A percentile compares a stretch with the other conserved stretches of the same genome.
Evolutionary conservation across 2,329 filamentous ascomycete species (phyloP).

Genomic region (Aspergillus fischeri): DNA sequence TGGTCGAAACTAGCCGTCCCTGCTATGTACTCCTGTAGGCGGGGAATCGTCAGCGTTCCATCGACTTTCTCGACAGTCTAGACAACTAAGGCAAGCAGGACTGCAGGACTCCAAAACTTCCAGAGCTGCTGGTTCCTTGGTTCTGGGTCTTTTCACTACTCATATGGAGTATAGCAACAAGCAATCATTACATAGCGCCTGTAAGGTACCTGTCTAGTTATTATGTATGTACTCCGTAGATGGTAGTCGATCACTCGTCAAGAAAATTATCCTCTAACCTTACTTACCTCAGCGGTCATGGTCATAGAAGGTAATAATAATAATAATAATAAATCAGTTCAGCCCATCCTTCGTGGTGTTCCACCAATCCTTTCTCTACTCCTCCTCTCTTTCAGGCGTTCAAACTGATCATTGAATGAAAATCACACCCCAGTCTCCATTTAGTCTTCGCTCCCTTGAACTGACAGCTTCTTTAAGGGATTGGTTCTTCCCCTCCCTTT

Average conservation of each 20-base stretch:
- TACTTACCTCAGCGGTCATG: too few relatives aligned
- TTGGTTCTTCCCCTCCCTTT: neutral
- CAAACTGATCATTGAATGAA: neutral
- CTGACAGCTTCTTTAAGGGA: neutral
- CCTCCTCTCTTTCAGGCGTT: neutral
- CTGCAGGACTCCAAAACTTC: neutral
- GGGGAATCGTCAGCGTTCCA: neutral
- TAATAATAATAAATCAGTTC: neutral
- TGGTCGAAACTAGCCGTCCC: neutral
- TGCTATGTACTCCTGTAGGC: too few relatives aligned
- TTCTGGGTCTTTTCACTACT: slow-evolving; percentile 7
- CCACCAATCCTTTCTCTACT: neutral
- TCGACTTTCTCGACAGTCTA: slow-evolving; percentile 9
- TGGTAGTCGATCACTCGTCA: too few relatives aligned
- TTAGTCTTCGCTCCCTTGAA: neutral
- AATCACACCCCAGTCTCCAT: neutral
- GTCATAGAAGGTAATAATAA: too few relatives aligned
- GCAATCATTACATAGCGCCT: neutral
- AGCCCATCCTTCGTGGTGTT: neutral
- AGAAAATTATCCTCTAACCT: too few relatives aligned
- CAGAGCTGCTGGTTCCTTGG: slow-evolving; percentile 13
- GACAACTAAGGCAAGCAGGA: neutral
- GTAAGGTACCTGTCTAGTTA: neutral
- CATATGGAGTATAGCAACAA: neutral
- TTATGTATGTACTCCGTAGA: neutral